Evolutionary conservation across 768 basidiomycete genomes (phyloP), one percentile per base, ranked within the genome.

Genomic region (Leccinum ochraceum): DNA sequence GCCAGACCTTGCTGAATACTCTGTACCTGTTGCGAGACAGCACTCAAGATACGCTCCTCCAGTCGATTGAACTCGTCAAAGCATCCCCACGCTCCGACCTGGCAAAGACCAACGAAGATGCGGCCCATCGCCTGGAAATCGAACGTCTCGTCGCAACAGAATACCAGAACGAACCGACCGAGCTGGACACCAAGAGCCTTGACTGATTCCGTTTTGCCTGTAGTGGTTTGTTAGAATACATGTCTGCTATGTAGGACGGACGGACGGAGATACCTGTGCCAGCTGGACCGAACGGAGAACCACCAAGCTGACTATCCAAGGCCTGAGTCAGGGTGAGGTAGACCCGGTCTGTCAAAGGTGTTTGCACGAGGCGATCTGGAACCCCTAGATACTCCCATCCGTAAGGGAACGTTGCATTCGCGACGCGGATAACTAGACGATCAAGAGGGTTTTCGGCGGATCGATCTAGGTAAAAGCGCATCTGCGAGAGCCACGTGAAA

Each of bases 101-200:
- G 95, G 77, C 97, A 99, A 14, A 99, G 84, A 55, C 97, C 97
- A 67, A 98, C 88, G 72, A 99, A 99, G 67, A 99, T 98, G 63
- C 97, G 92, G 63, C 97, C 97, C 97, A 99, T 98, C 1, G 97
- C 97, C 73, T 98, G 95, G 81, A 98, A 98, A 75, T 99, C 97
- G 75, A 99, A 98, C 0, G 93, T 97, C 74, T 99, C 97, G 75
- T 99, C 97, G 70, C 97, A 99, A 73, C 97, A 98, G 79, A 99
- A 99, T n/a, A 99, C 97, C 53, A 99, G 82, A n/a, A 99, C 97
- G 69, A 99, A 99, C 39, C 97, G 88, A 44, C 97, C 97, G 6
- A 99, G 86, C 68, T 97, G 95, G 2, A 98, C 94, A 54, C 97
- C 97, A 22, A 99, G 86, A 2, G 97, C 95, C 76, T 99, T 99